phyloP scores from a whole-genome alignment of 169 alveolate species.

The Neospora caninum region DNA sequence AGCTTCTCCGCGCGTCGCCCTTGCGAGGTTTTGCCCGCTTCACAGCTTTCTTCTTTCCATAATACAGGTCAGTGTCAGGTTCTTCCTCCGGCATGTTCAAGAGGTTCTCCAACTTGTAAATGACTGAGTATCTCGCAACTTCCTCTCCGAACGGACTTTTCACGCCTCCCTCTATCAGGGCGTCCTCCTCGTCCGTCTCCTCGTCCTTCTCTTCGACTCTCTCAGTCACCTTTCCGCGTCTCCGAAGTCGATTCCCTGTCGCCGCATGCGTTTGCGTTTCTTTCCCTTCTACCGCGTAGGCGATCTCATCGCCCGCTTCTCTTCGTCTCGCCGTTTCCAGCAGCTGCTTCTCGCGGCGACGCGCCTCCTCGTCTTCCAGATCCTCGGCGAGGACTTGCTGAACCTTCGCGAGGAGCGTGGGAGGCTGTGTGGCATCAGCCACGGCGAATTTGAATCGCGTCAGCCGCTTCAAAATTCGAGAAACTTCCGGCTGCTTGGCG shows the following conservation, averaged over 20 bases:
- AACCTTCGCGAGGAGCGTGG: neutral
- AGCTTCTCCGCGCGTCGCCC: no score
- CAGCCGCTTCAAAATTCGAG: neutral
- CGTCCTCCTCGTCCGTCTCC: neutral
- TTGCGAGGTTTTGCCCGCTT: neutral
- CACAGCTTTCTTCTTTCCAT: neutral
- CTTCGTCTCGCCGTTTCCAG: neutral
- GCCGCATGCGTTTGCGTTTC: neutral
- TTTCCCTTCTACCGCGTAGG: neutral
- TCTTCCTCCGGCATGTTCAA: neutral
- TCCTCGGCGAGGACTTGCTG: neutral
- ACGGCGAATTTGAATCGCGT: slow-evolving; percentile 1
- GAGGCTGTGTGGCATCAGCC: neutral
- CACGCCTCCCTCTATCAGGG: neutral
- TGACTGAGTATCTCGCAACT: neutral
- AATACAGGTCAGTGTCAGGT: neutral
- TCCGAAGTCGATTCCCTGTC: no score
- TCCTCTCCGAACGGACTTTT: neutral
- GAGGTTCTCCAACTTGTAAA: neutral
- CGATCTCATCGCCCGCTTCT: neutral
- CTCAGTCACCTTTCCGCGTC: no score
- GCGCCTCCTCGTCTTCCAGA: neutral
- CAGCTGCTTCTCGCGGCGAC: neutral
- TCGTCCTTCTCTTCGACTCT: neutral
- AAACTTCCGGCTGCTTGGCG: neutral